A percentile compares a stretch with the other conserved stretches of the same genome.
Conservation (phyloP, 345 rosid genomes). For the Pseudoturritis turrita region DNA sequence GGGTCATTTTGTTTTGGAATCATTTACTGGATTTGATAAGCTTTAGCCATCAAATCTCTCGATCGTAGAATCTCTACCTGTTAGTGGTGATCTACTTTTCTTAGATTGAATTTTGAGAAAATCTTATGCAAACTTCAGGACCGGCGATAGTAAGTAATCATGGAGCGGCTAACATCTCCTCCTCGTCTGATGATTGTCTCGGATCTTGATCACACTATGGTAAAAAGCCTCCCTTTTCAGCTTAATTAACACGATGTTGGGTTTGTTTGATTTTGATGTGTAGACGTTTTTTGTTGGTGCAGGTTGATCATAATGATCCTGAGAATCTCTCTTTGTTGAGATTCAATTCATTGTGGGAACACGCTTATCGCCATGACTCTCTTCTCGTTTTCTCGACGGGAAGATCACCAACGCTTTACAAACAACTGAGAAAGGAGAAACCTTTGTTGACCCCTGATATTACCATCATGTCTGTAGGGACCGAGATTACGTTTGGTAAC, state of each 20-base stretch:
- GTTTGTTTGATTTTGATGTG: background rate
- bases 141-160: conserved; percentile 21
- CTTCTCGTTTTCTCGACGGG: conserved; percentile 93
- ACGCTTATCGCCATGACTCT: conserved; percentile 71
- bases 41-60: background rate
- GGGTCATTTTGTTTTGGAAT: background rate
- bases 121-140: background rate
- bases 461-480: conserved; percentile 96
- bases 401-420: conserved; percentile 83
- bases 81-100: background rate
- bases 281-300: conserved; percentile 2
- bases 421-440: conserved; percentile 67
- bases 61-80: background rate
- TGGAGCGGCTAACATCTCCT: conserved; percentile 65
- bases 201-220: conserved; percentile 98
- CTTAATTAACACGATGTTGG: background rate
- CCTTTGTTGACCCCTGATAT: conserved; percentile 95
- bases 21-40: background rate
- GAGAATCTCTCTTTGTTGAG: conserved; percentile 77
- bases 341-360: conserved; percentile 90
- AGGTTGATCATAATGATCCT: conserved; percentile 95
- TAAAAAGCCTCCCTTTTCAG: conserved; percentile 2
- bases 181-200: conserved; percentile 95
- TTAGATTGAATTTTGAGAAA: background rate
- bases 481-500: conserved; percentile 92